Evolutionary conservation across 441 rosid species (phyloP).

Genomic region (Omphalea diandra): DNA sequence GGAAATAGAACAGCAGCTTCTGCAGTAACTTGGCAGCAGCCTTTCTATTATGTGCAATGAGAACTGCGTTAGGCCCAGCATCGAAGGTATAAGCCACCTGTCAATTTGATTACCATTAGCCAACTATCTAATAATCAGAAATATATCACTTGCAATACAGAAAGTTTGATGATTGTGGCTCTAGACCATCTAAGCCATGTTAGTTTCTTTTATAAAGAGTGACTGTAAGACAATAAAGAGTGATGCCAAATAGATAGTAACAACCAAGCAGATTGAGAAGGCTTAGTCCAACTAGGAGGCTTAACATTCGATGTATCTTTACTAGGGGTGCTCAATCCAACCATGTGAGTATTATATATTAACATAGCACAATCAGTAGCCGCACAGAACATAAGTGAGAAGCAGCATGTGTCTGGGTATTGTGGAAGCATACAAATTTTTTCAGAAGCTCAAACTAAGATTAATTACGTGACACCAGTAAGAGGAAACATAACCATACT

Average conservation of each 20-base stretch:
- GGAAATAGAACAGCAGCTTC: slow-evolving; percentile 80
- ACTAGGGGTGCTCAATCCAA: no score
- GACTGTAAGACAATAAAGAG: neutral
- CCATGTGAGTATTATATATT: neutral
- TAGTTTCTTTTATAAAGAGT: neutral
- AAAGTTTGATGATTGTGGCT: no score
- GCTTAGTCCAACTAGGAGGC: no score
- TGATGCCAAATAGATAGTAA: neutral
- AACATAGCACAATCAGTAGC: neutral
- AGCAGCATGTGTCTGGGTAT: neutral
- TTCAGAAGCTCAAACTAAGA: neutral
- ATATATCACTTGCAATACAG: no score
- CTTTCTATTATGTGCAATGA: slow-evolving; percentile 72
- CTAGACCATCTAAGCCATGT: no score
- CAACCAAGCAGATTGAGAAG: neutral
- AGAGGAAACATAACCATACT: no score
- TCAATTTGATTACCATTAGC: slow-evolving; percentile 25
- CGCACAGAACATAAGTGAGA: neutral
- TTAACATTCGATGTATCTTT: no score
- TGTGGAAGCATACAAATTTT: neutral
- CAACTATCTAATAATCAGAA: slow-evolving; percentile 10
- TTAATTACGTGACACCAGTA: neutral
- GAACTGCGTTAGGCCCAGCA: slow-evolving; percentile 95
- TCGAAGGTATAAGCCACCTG: slow-evolving; percentile 94
- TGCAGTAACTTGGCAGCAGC: slow-evolving; percentile 69